Base-by-base conservation (phyloP, 1,139 yeast species). In the Insectozyma bohioensis region DNA sequence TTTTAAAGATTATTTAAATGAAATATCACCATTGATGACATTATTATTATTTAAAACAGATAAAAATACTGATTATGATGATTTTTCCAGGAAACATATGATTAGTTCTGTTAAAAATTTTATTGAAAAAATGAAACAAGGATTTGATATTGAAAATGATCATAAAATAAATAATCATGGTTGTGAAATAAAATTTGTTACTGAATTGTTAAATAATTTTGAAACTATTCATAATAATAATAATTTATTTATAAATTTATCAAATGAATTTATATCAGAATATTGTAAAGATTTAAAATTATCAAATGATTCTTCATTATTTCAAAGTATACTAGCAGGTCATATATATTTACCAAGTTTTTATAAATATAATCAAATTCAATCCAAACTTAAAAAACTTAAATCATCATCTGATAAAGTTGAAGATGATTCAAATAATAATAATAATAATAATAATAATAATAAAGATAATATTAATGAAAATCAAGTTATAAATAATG, bases 231-330 rank as follows among this genome's bases (percentile, higher is more conserved):
- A 63, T 33, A 42, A 36, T 5, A 49, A 51, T 33, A 61, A 59
- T 24, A 45, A 53, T 3, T 41, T 68, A 11, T 69, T 67, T 42
- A 55, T 52, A 12, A 57, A 56, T 31, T 46, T 69, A 12, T 63
- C 79, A 5, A 60, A 68, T 31, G 71, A 78, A 43, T 78, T 86
- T 47, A 72, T 81, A 4, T 72, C 79, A 6, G 86, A 80, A 42
- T 86, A 72, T 47, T 85, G 95, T 49, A 66, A 78, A 9, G 63
- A 74, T 31, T 59, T 81, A 47, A 78, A 79, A 4, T 63, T 85
- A 21, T 74, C 86, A 1, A 77, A 80, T 15, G 85, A 82, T 40
- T 82, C 94, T 0, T 85, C 94, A 0, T 54, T 86, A 20, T 80
- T 78, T 53, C 72, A 81, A 44, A 72, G 85, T 9, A 61, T 82